Evolutionary conservation across 192 early-diverging fungal species (phyloP), one percentile per base, ranked within the genome.

Genomic region (Gaertneriomyces sp.): DNA sequence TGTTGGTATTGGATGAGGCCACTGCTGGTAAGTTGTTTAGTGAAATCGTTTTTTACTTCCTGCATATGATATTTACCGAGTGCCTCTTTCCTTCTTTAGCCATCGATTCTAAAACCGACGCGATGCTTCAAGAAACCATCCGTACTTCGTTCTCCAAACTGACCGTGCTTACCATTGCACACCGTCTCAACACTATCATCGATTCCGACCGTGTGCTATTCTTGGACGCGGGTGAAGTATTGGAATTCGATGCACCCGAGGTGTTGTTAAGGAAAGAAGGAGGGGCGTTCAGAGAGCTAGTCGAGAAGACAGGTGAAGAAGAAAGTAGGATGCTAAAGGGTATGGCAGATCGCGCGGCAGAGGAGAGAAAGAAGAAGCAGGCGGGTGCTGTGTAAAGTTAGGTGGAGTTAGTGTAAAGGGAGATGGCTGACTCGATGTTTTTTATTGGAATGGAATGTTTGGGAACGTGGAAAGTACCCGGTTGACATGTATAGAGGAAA

Each of bases 121-220:
- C 64, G 14, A 68, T 84, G 53, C 75, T 84, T 40, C 82, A 84
- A 61, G 71, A 76, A 10, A 70, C 79, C 16, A 84, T 84, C 66
- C 60, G 67, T 40, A 61, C 68, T 25, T 76, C 75, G 42, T 84
- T 84, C 63, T 58, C 51, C 17, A 70, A 84, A 39, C 20, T 70
- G 33, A 84, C 82, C 7, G 74, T 84, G 39, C 69, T 84, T 9
- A 78, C 76, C 14, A 72, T 84, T 58, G 79, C 88, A 0, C 90
- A 91, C 58, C 73, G 90, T 47, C 75, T 92, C 71, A 89, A 91
- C 75, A 91, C 90, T 2, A 80, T 91, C 40, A 76, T 89, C 56
- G 72, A 83, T 62, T 64, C 69, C 10, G 79, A 81, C 65, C 65
- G 78, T 8, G 75, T 84, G 11, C 61, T 84, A 10, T 79, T 84